Evolutionary conservation across 495 filamentous ascomycete genomes (phyloP).

Genomic region (Trichoderma parareesei): DNA sequence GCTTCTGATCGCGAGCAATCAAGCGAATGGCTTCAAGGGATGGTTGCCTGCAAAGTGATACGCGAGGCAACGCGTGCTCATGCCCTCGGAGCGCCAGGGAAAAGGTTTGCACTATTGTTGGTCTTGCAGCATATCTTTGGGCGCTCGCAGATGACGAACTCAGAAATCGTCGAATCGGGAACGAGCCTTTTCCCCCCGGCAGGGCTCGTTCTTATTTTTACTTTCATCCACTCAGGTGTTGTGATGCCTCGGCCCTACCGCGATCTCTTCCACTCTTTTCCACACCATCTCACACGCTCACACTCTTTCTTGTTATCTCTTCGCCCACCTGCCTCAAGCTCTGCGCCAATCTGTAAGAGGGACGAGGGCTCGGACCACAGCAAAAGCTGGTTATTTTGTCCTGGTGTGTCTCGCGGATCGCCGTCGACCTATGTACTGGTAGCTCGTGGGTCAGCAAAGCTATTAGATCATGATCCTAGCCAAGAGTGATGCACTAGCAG

Average conservation of each 20-base stretch:
- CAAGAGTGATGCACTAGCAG: neutral
- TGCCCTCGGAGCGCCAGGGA: neutral
- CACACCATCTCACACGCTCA: neutral
- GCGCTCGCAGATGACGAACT: neutral
- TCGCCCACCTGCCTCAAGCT: neutral
- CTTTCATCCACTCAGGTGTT: neutral
- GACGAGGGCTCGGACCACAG: too few relatives aligned
- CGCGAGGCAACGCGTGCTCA: too few relatives aligned
- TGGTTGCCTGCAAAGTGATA: neutral
- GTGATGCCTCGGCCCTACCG: neutral
- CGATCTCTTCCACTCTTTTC: neutral
- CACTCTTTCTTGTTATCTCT: neutral
- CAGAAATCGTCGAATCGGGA: neutral
- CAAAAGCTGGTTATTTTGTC: neutral
- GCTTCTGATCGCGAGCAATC: neutral
- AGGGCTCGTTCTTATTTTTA: neutral
- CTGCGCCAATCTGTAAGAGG: neutral
- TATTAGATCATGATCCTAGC: neutral
- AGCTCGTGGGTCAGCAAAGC: neutral
- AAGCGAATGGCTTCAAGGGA: neutral
- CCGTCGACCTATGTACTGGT: conserved; percentile 4
- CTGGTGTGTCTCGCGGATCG: neutral
- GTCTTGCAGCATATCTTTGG: neutral
- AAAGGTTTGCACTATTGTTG: neutral
- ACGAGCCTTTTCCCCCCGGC: neutral